Evolutionary conservation across 2,329 filamentous ascomycete genomes (phyloP), one percentile per base, ranked within the genome.

Genomic region (Pseudopyrenochaeta lycopersici): DNA sequence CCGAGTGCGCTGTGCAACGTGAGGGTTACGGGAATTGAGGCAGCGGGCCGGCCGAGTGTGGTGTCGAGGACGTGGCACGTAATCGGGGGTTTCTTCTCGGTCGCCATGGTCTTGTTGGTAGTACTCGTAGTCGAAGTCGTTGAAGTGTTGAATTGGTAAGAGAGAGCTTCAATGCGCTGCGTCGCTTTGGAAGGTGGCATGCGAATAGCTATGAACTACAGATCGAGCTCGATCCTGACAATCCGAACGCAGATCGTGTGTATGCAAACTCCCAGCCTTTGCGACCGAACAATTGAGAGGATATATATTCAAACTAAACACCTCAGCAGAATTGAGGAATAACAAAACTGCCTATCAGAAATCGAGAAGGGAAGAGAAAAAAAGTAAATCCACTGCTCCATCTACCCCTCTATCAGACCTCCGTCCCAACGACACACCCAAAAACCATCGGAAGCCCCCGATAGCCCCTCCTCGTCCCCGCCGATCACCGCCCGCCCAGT

Each of bases 61-160:
- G 90, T 94, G 81, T 95, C 90, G 74, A 95, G 90, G 76, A 93
- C 85, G 81, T 95, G 91, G 81, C 90, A 94, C 75, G 91, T 94
- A 70, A 95, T 94, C 71, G 85, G 86, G 63, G 73, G 81, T 54
- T 69, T 72, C 40, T 47, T 49, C 9, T 63, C 56, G 18, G 66
- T 57, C 1, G 65, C 46, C 58, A 63, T 71, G 17, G 48, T 58
- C 48, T 35, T 35, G 12, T 35, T 35, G 15, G 21, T 29, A 17
- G 53, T 47, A 18, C 38, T 29, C 7, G 56, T 21, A 14, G 53
- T 41, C 23, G 57, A 21, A 17, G 44, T 54, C 38, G 56, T 17
- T 11, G 51, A 23, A 9, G 49, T 20, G 30, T 45, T 33, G 21
- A 70, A 52, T 47, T 71, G 67, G 31, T 46, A 38, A 9, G 68